These are phyloP conservation scores for Wickerhamomyces mucosus DNA, from an alignment of 805 yeast genomes.

Conservation along the genomic window DNA sequence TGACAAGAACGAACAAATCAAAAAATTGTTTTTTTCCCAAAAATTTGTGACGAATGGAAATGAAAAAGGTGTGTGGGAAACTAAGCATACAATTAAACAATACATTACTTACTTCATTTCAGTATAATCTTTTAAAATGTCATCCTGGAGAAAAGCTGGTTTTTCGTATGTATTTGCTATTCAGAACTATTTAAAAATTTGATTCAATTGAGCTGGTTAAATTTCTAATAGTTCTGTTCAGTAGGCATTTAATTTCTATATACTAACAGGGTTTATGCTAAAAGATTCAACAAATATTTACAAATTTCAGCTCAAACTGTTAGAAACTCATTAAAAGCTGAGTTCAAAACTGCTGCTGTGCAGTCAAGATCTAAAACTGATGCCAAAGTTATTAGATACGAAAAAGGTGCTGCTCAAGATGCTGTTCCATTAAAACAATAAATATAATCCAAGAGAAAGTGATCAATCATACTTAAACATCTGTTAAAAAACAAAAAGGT, in stretches of 20 bases:
- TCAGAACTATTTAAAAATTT: no score
- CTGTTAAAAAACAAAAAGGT: no score
- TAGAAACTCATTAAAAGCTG: slow-evolving; percentile 83
- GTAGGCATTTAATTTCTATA: background rate
- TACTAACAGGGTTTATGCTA: slow-evolving; percentile 5
- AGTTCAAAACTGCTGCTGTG: slow-evolving; percentile 58
- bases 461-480: no score
- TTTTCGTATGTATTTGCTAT: slow-evolving; percentile 40
- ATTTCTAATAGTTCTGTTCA: no score
- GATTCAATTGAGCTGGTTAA: background rate
- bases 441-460: no score
- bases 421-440: slow-evolving; percentile 24
- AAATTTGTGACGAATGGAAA: no score
- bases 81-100: no score
- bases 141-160: slow-evolving; percentile 61
- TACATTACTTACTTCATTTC: no score
- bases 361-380: slow-evolving; percentile 69
- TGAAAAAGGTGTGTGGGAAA: no score
- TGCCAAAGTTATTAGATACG: slow-evolving; percentile 60
- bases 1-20: no score
- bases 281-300: slow-evolving; percentile 76
- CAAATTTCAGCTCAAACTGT: slow-evolving; percentile 84
- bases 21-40: no score
- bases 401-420: slow-evolving; percentile 48
- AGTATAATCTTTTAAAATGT: slow-evolving; percentile 33